Evolutionary conservation across 129 eudicot genomes (phyloP), one percentile per base, ranked within the genome.

Genomic region (Centaurea solstitialis): DNA sequence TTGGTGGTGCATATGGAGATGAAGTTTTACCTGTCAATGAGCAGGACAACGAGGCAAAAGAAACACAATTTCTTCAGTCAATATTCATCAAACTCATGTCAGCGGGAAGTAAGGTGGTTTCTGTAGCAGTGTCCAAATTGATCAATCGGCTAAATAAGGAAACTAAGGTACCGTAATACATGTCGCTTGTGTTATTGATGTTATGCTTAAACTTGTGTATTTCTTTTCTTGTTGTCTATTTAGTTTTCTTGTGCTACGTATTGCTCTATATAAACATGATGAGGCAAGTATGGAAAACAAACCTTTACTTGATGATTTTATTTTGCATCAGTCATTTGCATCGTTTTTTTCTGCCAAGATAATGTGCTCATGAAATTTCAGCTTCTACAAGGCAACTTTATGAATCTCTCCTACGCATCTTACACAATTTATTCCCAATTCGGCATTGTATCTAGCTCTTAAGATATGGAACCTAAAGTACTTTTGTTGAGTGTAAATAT

Each of bases 51-150:
- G 90, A 84, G 79, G 88, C 85, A 68, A 87, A 89, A 70, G 71
- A 75, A 71, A 92, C 86, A 82, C 91, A 85, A 24, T 74, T 87
- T 76, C 72, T 95, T 74, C 91, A 53, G 74, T 77, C 85, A 23
- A 15, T 95, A 18, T 95, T 95, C 68, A 92, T 90, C 22, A 79
- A 85, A 71, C 91, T 95, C 77, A 92, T 94, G 97, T 87, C 97
- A 66, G 93, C 91, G 0, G 86, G 87, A 77, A 86, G 88, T 71
- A 80, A 84, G 66, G 91, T 78, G 72, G 85, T 90, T 61, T 73
- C 93, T 26, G 80, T 84, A 68, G 89, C 78, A 21, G 75, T 89
- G 15, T 65, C 90, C 6, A 89, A 87, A 75, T 79, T 94, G 88
- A 90, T 75, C 40, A 85, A 80, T 43, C 97, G 97, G n/a, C 77